Percentiles rank a stretch among this genome's conserved stretches.
phyloP scores from a whole-genome alignment of 192 early-diverging fungal species.

The Funneliformis geosporum region DNA sequence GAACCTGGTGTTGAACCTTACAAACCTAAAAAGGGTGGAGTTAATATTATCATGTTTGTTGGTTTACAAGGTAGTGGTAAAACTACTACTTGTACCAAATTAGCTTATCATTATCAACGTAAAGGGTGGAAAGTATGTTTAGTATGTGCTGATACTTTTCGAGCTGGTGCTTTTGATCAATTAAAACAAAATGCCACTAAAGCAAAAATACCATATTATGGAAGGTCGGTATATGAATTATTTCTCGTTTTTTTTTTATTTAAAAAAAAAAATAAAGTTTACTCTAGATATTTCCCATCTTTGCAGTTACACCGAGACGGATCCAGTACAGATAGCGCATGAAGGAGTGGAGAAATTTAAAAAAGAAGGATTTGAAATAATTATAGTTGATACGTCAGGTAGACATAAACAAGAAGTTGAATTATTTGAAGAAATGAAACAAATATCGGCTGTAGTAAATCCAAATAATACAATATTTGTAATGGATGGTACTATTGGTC shows the following conservation, averaged over 20 bases:
- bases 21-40: conserved; percentile 78
- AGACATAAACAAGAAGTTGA: conserved; percentile 93
- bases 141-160: conserved; percentile 95
- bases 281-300: background rate
- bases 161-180: conserved; percentile 98
- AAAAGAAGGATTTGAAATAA: conserved; percentile 91
- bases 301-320: conserved; percentile 84
- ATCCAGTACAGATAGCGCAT: conserved; percentile 86
- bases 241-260: background rate
- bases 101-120: conserved; percentile 87
- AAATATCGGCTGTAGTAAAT: conserved; percentile 82
- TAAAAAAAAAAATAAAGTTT: background rate
- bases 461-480: conserved; percentile 95
- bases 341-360: conserved; percentile 95
- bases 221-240: conserved; percentile 49
- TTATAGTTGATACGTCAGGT: conserved; percentile 98
- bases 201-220: conserved; percentile 96
- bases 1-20: conserved; percentile 87
- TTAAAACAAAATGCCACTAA: conserved; percentile 97
- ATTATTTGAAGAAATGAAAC: conserved; percentile 95
- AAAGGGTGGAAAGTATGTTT: conserved; percentile 93
- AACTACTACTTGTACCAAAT: conserved; percentile 93
- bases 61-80: conserved; percentile 95
- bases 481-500: conserved; percentile 98
- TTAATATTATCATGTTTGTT: conserved; percentile 96